Base-by-base conservation (phyloP, 164 flowering plant species). In the Dillenia turbinata region DNA sequence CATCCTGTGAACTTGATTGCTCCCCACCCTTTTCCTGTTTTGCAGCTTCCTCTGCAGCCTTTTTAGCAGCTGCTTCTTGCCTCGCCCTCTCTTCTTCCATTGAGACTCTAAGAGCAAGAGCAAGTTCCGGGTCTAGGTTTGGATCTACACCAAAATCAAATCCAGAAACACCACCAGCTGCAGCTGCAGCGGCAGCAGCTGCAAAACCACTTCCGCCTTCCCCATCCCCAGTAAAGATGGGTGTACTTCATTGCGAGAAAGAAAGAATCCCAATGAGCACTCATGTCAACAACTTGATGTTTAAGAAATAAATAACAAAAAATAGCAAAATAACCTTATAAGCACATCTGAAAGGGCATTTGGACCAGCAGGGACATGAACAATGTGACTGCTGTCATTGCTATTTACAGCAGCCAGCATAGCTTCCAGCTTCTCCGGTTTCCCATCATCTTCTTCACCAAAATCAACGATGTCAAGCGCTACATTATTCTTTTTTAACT, bases 61-160 rank as follows among this genome's bases (percentile, higher is more conserved):
- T 91, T 59, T 85, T 89, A 22, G 99, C 99, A 77, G 97, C 96
- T 61, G 93, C 96, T 77, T 91, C 99, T 73, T 89, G 99, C 71
- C 99, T 88, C 57, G 97, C 99, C 70, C 99, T 86, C 77, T 89
- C 99, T 76, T 95, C 99, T 77, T 92, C 99, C 97, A 95, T 85
- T 33, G 99, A 95, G 67, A 92, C 94, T 62, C 99, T 77, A 57
- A 95, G 96, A 17, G 97, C 97, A 74, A 92, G 97, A 17, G 97
- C 99, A 67, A 95, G 81, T 77, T 95, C 97, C 62, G 99, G 97
- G 76, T 95, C 99, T 50, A 95, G 47, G 68, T 92, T 95, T 44
- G 99, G 99, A 81, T 95, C 97, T 45, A 95, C 97, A 54, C 95
- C 99, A 81, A 91, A 92, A 68, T 91, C 97, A 79, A 75, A 89